Evolutionary conservation across 257 asterid genomes (phyloP).

Genomic region (Nicotiana tabacum): DNA sequence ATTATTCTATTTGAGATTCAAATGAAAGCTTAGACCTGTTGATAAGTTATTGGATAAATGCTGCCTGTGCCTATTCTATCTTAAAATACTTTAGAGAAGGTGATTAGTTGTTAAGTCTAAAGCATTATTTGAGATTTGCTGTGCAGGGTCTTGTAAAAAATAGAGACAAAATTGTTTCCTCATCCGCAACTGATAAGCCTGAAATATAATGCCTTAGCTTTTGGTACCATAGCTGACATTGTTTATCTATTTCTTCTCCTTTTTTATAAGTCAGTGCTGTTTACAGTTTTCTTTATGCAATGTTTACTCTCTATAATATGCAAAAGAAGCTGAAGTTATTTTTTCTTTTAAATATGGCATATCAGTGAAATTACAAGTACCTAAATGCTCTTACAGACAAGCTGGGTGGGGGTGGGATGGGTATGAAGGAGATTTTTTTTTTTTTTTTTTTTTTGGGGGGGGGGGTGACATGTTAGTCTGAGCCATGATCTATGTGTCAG

Average conservation of each 20-base stretch:
- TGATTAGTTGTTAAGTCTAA: background rate
- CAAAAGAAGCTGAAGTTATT: background rate
- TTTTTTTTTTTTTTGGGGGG: too few relatives aligned
- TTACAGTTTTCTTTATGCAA: background rate
- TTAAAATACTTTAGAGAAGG: background rate
- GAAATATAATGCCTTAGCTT: background rate
- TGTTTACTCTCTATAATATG: background rate
- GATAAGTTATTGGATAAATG: background rate
- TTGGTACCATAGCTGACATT: background rate
- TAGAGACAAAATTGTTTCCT: background rate
- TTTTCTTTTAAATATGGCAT: background rate
- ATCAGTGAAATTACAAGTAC: background rate
- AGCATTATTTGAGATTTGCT: background rate
- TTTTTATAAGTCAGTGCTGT: background rate
- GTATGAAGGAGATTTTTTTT: too few relatives aligned
- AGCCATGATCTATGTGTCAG: background rate
- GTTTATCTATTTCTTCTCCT: background rate
- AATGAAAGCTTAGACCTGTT: background rate
- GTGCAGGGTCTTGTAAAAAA: background rate
- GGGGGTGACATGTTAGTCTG: background rate
- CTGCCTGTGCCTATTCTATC: background rate
- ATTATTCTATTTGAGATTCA: constrained; percentile 9
- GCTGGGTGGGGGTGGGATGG: background rate
- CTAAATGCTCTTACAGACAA: background rate
- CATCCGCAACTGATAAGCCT: background rate